Conservation (phyloP, 805 yeast species). For the Pichia kluyveri region DNA sequence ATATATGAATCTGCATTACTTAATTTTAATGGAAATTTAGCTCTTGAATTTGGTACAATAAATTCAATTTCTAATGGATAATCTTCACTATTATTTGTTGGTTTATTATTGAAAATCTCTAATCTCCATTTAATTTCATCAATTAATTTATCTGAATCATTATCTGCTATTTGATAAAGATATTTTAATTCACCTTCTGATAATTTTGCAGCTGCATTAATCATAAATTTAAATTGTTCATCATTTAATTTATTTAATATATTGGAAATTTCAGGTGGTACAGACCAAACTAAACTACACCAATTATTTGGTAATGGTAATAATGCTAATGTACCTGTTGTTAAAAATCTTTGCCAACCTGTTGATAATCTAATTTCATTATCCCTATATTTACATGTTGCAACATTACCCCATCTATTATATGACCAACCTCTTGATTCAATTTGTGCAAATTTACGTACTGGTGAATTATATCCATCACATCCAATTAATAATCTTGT, state of each 20-base stretch:
- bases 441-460: constrained; percentile 69
- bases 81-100: constrained; percentile 39
- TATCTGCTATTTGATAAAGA: constrained; percentile 39
- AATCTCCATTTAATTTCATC: constrained; percentile 73
- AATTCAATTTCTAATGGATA: constrained; percentile 60
- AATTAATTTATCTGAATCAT: constrained; percentile 37
- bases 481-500: constrained; percentile 86
- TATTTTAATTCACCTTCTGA: constrained; percentile 69
- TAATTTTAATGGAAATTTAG: constrained; percentile 79
- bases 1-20: constrained; percentile 89
- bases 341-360: constrained; percentile 92
- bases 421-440: constrained; percentile 91
- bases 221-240: constrained; percentile 54
- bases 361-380: constrained; percentile 53
- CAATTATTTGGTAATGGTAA: constrained; percentile 79
- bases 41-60: constrained; percentile 59
- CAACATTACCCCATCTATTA: constrained; percentile 85
- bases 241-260: constrained; percentile 51
- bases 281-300: constrained; percentile 93
- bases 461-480: constrained; percentile 94
- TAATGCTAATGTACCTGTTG: constrained; percentile 88
- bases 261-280: constrained; percentile 65
- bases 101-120: constrained; percentile 26
- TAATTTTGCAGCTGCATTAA: constrained; percentile 83
- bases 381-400: constrained; percentile 66